Evolutionary conservation across 2,329 filamentous ascomycete species (phyloP), one percentile per base, ranked within the genome.

Genomic region (Pseudopyrenochaeta lycopersici): DNA sequence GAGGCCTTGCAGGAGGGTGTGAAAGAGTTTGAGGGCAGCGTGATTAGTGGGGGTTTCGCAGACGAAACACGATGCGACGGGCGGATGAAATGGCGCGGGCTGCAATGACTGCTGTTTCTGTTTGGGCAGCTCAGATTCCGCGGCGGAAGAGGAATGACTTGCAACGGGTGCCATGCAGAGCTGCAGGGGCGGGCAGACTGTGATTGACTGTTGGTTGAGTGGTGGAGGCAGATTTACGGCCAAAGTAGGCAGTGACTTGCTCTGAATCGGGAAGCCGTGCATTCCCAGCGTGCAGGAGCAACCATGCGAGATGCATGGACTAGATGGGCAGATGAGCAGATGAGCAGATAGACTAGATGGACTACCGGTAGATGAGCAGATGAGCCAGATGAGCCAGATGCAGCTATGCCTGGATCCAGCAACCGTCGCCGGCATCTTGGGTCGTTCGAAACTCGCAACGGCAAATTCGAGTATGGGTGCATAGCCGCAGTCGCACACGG

Each of bases 21-120:
- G 46, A 43, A 50, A 59, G 56, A 59, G 46, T 57, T 44, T 58
- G 60, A 58, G 45, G 54, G 42, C 56, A 39, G 63, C 61, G 56
- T 64, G 60, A 63, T 59, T 27, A 46, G 41, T 29, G 18, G 39
- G 39, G 57, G 41, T 42, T 35, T 46, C 52, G 46, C 50, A 58
- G 54, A 43, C 60, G 52, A 61, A 57, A 63, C 57, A 40, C 30
- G 18, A 46, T 39, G 42, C 21, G 27, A 40, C 44, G 31, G 11
- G 41, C 42, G 52, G 38, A 52, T 46, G 52, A 54, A 12, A 49
- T 42, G 23, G 33, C 20, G 33, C 21, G 17, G 5, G 32, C 2
- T 44, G 21, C 43, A 15, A 27, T 32, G 27, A 18, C 17, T 3
- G 18, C 35, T 38, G 35, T 21, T 38, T 38, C 17, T 29, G 55